Evolutionary conservation across 106 monocot genomes (phyloP).

Genomic region (Hemerocallis citrina): DNA sequence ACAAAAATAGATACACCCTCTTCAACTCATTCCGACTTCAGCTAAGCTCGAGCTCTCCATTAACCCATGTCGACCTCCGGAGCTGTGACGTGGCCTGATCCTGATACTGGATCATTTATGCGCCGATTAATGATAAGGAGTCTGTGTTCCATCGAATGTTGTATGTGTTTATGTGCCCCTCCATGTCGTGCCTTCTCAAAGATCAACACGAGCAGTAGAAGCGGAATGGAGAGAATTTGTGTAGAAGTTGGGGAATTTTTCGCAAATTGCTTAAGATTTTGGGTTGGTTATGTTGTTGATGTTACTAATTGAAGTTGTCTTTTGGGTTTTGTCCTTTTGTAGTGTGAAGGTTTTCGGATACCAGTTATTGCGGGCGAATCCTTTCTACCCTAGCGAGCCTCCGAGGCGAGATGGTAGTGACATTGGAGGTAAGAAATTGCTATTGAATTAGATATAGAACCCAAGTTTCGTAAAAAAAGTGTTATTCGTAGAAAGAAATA

Average conservation of each 20-base stretch:
- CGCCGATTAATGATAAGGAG: conserved; percentile 54
- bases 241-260: conserved; percentile 57
- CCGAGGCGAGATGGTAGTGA: conserved; percentile 45
- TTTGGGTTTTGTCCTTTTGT: conserved; percentile 2
- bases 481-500: too few relatives aligned
- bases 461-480: too few relatives aligned
- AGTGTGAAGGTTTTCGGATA: conserved; percentile 93
- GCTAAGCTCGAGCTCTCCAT: too few relatives aligned
- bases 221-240: conserved; percentile 19
- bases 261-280: too few relatives aligned
- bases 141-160: conserved; percentile 74
- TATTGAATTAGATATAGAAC: too few relatives aligned
- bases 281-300: too few relatives aligned
- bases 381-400: conserved; percentile 62
- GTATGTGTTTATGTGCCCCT: conserved; percentile 89
- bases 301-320: too few relatives aligned
- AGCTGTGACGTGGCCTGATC: too few relatives aligned
- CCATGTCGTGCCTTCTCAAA: conserved; percentile 70
- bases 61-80: too few relatives aligned
- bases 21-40: too few relatives aligned
- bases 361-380: conserved; percentile 65
- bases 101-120: too few relatives aligned
- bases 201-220: conserved; percentile 97
- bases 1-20: too few relatives aligned
- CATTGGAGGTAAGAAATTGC: conserved; percentile 54